These are phyloP conservation scores for Globisporangium rhizosaccharum DNA, from an alignment of 352 stramenopile genomes.

Conservation along the genomic window DNA sequence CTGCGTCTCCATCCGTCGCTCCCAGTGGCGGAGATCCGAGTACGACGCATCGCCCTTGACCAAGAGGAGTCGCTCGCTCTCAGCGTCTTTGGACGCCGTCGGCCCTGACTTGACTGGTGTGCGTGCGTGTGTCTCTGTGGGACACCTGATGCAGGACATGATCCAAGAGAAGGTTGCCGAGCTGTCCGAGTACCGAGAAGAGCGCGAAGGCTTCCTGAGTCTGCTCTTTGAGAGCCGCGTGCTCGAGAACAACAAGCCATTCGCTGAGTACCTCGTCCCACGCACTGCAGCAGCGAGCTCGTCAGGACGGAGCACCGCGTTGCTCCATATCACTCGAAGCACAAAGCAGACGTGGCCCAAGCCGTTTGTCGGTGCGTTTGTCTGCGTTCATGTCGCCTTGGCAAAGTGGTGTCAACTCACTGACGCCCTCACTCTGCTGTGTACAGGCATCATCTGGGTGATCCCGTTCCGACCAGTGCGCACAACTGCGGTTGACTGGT, in stretches of 20 bases:
- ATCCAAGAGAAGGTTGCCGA: slow-evolving; percentile 39
- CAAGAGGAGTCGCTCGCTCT: too few relatives aligned
- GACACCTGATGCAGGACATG: slow-evolving; percentile 18
- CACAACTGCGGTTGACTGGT: slow-evolving; percentile 18
- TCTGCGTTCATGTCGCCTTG: neutral
- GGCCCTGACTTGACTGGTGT: neutral
- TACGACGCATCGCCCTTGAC: slow-evolving; percentile 4
- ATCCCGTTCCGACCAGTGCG: slow-evolving; percentile 37
- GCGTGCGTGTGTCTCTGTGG: too few relatives aligned
- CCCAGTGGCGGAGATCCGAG: slow-evolving; percentile 40
- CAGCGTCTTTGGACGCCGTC: too few relatives aligned
- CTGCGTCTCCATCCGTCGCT: slow-evolving; percentile 38
- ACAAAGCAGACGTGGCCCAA: slow-evolving; percentile 26
- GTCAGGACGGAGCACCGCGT: too few relatives aligned
- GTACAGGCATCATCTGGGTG: slow-evolving; percentile 60
- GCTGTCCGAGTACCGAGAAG: slow-evolving; percentile 32
- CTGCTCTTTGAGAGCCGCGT: slow-evolving; percentile 36
- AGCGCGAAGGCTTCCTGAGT: slow-evolving; percentile 32
- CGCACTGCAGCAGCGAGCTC: neutral
- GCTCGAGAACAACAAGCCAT: slow-evolving; percentile 32
- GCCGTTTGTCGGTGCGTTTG: slow-evolving; percentile 34
- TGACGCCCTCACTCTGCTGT: too few relatives aligned
- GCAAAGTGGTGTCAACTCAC: too few relatives aligned
- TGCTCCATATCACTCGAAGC: neutral
- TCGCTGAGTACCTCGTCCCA: slow-evolving; percentile 33